These are phyloP conservation scores for Camelina neglecta DNA, from an alignment of 345 rosid species.

Conservation along the genomic window DNA sequence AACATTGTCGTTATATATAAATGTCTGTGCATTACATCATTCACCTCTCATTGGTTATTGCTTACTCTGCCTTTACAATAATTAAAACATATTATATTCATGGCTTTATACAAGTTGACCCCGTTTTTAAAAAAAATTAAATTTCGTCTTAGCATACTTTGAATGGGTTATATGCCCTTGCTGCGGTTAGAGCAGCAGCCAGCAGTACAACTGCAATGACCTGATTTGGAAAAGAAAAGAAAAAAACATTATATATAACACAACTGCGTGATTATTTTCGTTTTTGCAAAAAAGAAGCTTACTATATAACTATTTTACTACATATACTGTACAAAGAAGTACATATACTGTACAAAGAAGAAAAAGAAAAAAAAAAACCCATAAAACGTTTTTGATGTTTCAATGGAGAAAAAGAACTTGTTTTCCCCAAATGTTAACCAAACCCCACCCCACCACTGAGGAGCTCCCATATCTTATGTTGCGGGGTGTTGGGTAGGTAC, in stretches of 20 bases:
- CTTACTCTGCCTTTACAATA: conserved; percentile 29
- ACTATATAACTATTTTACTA: background rate
- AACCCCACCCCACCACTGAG: conserved; percentile 39
- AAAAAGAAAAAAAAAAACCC: background rate
- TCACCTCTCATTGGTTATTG: conserved; percentile 33
- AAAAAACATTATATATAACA: background rate
- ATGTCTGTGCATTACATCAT: conserved; percentile 36
- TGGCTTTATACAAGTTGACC: conserved; percentile 34
- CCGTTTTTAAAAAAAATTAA: background rate
- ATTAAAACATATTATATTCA: conserved; percentile 25
- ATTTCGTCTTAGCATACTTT: background rate
- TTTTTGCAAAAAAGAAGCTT: background rate
- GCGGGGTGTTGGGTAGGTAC: conserved; percentile 6
- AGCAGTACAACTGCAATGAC: background rate
- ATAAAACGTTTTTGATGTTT: background rate
- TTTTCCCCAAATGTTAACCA: conserved; percentile 17
- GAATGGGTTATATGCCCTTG: conserved; percentile 7
- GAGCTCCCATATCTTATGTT: conserved; percentile 34
- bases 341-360: background rate
- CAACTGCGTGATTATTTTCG: background rate
- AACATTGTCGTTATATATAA: conserved; percentile 21
- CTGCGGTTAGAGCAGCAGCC: conserved; percentile 10
- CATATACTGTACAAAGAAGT: background rate
- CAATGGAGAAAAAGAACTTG: background rate
- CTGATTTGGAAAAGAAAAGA: background rate